Evolutionary conservation across 805 yeast species (phyloP).

Genomic region (Metschnikowia proteae): DNA sequence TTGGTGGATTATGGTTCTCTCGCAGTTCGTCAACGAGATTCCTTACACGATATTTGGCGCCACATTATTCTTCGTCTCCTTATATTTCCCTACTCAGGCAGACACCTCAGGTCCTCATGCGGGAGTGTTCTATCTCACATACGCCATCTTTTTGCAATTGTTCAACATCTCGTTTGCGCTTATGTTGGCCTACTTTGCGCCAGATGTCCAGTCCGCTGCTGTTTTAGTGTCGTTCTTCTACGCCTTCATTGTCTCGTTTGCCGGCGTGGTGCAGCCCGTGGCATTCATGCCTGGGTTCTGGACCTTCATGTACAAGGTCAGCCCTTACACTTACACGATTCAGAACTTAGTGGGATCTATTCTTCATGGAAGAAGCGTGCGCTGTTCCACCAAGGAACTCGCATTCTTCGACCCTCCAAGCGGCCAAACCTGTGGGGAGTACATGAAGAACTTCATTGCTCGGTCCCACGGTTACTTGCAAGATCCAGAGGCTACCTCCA

Average conservation of each 20-base stretch:
- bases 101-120: constrained; percentile 22
- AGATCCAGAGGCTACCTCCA: constrained; percentile 11
- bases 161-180: constrained; percentile 42
- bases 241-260: constrained; percentile 56
- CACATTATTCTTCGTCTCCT: constrained; percentile 34
- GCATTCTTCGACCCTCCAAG: constrained; percentile 47
- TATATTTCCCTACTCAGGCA: constrained; percentile 34
- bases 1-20: constrained; percentile 57
- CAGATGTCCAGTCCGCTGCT: constrained; percentile 65
- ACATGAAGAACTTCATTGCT: constrained; percentile 10
- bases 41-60: constrained; percentile 46
- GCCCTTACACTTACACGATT: constrained; percentile 51
- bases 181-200: constrained; percentile 52
- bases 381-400: constrained; percentile 48
- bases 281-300: constrained; percentile 46
- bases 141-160: constrained; percentile 45
- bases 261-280: constrained; percentile 48
- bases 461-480: constrained; percentile 10
- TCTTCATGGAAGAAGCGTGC: constrained; percentile 42
- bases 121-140: constrained; percentile 43
- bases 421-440: constrained; percentile 17
- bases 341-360: constrained; percentile 48
- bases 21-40: constrained; percentile 54
- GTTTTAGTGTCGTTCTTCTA: constrained; percentile 54
- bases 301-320: constrained; percentile 44